Evolutionary conservation across 306 rosid genomes (phyloP).

Genomic region (Acacia crassicarpa): DNA sequence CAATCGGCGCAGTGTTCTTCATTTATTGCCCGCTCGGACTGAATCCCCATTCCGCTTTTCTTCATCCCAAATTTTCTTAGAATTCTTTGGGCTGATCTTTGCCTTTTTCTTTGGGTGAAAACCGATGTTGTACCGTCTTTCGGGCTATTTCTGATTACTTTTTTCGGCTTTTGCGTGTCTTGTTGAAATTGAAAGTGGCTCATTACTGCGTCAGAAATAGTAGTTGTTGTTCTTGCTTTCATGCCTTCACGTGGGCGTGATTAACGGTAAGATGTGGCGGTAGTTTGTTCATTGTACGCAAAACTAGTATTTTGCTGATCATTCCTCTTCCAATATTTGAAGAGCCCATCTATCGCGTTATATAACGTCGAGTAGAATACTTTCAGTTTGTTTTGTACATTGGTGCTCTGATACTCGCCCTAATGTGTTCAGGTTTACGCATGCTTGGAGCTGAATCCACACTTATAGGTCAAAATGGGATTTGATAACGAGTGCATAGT

Average conservation of each 20-base stretch:
- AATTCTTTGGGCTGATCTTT: slow-evolving; percentile 6
- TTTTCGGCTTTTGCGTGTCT: background rate
- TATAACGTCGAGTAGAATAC: background rate
- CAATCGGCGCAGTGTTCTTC: background rate
- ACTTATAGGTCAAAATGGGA: slow-evolving; percentile 59
- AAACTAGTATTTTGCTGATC: background rate
- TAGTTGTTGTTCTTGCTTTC: background rate
- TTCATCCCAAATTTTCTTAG: background rate
- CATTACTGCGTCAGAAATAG: background rate
- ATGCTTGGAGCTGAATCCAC: slow-evolving; percentile 45
- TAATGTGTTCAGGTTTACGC: slow-evolving; percentile 40
- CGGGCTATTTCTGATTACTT: background rate
- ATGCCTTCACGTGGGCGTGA: background rate
- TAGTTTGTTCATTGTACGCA: background rate
- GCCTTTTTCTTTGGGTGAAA: background rate
- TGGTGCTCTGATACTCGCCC: background rate
- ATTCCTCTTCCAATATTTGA: background rate
- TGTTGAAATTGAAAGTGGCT: background rate
- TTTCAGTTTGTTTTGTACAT: background rate
- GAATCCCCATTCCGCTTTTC: background rate
- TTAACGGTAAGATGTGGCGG: background rate
- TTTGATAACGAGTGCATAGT: slow-evolving; percentile 96
- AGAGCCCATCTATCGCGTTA: background rate
- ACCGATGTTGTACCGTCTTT: background rate
- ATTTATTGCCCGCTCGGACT: background rate